Conservation (phyloP, 2,329 filamentous ascomycete species). For the Claviceps purpurea region DNA sequence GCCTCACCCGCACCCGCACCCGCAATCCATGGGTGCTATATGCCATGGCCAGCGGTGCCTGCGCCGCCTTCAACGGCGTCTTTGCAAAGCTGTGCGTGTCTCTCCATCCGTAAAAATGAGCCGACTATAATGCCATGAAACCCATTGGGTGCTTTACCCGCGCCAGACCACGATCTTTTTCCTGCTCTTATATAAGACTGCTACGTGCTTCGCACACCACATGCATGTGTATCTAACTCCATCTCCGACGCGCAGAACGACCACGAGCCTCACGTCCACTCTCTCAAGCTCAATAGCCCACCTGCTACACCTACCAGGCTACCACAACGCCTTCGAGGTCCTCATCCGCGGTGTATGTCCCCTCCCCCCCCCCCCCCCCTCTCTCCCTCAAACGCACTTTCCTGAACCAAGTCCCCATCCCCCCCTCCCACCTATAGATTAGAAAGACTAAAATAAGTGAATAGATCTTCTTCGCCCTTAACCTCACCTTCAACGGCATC, state of each 20-base stretch:
- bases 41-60: conserved; percentile 61
- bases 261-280: conserved; percentile 38
- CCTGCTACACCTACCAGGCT: conserved; percentile 27
- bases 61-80: conserved; percentile 68
- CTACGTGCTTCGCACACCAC: too few species aligned
- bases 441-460: background rate
- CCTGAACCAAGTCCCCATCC: background rate
- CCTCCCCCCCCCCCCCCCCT: background rate
- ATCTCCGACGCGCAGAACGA: conserved; percentile 28
- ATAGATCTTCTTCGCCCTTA: conserved; percentile 62
- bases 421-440: too few species aligned
- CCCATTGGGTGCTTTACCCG: too few species aligned
- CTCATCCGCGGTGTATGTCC: conserved; percentile 34
- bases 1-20: conserved; percentile 21
- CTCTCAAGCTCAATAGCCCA: conserved; percentile 32
- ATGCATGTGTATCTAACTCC: background rate
- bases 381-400: background rate
- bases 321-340: conserved; percentile 32
- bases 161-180: background rate
- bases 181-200: background rate
- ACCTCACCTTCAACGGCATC: conserved; percentile 60
- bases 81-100: conserved; percentile 64
- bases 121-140: too few species aligned
- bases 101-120: too few species aligned
- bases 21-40: conserved; percentile 48